These are phyloP conservation scores for Penicillium bialowiezense DNA, from an alignment of 495 filamentous ascomycete genomes.

Conservation along the genomic window DNA sequence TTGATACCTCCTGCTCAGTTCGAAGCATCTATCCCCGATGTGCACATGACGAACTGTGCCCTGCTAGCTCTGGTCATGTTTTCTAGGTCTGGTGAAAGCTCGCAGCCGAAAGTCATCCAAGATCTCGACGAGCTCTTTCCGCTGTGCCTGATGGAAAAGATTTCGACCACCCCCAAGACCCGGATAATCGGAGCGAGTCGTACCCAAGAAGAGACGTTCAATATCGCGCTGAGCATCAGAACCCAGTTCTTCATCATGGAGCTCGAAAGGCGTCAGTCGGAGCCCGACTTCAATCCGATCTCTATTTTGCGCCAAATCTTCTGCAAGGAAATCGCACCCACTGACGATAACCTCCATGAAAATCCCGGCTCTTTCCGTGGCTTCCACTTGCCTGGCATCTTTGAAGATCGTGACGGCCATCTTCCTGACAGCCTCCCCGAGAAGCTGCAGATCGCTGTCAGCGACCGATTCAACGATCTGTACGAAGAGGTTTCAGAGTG, in stretches of 20 bases:
- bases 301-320: constrained; percentile 27
- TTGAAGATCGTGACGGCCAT: constrained; percentile 29
- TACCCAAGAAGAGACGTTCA: constrained; percentile 28
- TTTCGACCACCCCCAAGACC: constrained; percentile 9
- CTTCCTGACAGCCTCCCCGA: constrained; percentile 36
- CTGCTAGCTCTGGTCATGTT: constrained; percentile 34
- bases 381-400: constrained; percentile 22
- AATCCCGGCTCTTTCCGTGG: constrained; percentile 27
- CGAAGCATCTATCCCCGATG: constrained; percentile 24
- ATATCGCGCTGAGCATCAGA: constrained; percentile 39
- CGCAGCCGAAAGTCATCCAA: constrained; percentile 20
- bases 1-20: constrained; percentile 20
- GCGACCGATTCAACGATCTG: constrained; percentile 34
- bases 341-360: constrained; percentile 14
- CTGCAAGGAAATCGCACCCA: constrained; percentile 17
- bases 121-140: constrained; percentile 34
- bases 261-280: constrained; percentile 26
- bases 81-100: constrained; percentile 14
- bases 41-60: constrained; percentile 42
- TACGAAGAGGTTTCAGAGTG: constrained; percentile 18
- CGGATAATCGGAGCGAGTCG: constrained; percentile 23
- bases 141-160: constrained; percentile 26
- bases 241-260: constrained; percentile 35
- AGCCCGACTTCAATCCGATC: constrained; percentile 26
- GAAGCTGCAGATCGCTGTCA: constrained; percentile 25